Percentiles rank a stretch among this genome's conserved stretches.
Conservation (phyloP, 495 filamentous ascomycete genomes). For the Penicillium tannophilum region DNA sequence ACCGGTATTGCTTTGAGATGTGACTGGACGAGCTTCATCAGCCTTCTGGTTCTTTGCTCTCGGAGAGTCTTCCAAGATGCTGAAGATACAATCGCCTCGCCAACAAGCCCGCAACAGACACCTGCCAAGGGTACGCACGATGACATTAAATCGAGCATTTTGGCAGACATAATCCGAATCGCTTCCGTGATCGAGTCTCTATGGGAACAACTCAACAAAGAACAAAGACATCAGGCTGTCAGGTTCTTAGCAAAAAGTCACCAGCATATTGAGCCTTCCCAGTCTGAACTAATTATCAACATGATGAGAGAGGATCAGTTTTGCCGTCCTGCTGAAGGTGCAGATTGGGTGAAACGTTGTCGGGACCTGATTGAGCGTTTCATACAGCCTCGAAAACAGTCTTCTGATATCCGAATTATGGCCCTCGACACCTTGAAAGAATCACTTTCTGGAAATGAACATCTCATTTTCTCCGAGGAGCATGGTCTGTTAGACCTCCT, state of each 20-base stretch:
- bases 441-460: conserved; percentile 56
- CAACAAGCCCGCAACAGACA: conserved; percentile 27
- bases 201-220: conserved; percentile 43
- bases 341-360: conserved; percentile 66
- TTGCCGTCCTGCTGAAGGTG: conserved; percentile 67
- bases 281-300: conserved; percentile 46
- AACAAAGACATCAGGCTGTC: conserved; percentile 41
- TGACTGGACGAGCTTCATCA: conserved; percentile 37
- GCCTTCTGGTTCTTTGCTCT: conserved; percentile 68
- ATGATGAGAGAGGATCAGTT: conserved; percentile 47
- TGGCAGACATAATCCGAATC: conserved; percentile 43
- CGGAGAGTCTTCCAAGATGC: conserved; percentile 48
- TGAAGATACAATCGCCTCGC: conserved; percentile 20
- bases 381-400: conserved; percentile 62
- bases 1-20: conserved; percentile 35
- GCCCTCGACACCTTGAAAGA: conserved; percentile 70
- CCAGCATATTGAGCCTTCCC: conserved; percentile 44
- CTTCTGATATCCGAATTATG: conserved; percentile 65
- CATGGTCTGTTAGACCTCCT: conserved; percentile 43
- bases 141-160: conserved; percentile 42
- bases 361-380: conserved; percentile 64
- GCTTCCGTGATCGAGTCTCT: conserved; percentile 41
- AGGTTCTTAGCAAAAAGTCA: conserved; percentile 42
- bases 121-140: conserved; percentile 30
- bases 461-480: conserved; percentile 36